Evolutionary conservation across 2,329 filamentous ascomycete species (phyloP).

Genomic region (Ascochyta pisi): DNA sequence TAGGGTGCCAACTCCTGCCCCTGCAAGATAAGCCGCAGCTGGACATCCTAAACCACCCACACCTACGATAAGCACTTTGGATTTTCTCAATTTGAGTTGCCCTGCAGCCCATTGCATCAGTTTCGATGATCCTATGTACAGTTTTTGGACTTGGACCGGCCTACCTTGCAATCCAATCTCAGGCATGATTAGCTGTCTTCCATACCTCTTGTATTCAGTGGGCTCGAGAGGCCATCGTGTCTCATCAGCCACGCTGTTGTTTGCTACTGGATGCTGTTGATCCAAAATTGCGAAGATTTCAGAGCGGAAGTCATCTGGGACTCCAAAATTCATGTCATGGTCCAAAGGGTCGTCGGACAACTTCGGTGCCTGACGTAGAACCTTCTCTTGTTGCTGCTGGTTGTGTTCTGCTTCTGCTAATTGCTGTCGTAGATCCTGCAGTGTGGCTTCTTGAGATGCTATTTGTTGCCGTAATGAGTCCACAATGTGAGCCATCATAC

Average conservation of each 20-base stretch:
- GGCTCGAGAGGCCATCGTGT: constrained; percentile 69
- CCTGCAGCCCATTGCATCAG: constrained; percentile 56
- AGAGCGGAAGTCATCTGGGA: constrained; percentile 52
- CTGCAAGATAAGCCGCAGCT: constrained; percentile 89
- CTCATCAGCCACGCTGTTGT: not conserved
- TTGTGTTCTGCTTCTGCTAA: constrained; percentile 52
- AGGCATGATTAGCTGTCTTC: constrained; percentile 87
- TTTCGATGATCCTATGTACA: not conserved
- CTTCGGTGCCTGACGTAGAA: constrained; percentile 27
- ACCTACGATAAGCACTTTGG: constrained; percentile 81
- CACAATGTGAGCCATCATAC: constrained; percentile 30
- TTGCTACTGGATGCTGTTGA: constrained; percentile 14
- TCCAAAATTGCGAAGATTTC: constrained; percentile 51
- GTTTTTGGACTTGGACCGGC: constrained; percentile 6
- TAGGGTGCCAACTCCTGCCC: constrained; percentile 82
- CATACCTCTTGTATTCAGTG: constrained; percentile 86
- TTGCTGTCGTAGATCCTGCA: constrained; percentile 50
- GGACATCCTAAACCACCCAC: constrained; percentile 91
- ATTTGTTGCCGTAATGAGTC: constrained; percentile 53
- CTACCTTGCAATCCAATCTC: constrained; percentile 77
- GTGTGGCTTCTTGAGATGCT: constrained; percentile 50
- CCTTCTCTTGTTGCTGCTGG: constrained; percentile 35
- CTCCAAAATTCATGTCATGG: constrained; percentile 50
- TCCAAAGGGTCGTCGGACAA: constrained; percentile 35
- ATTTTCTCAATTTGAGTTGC: constrained; percentile 74